These are phyloP conservation scores for Allomyces arbusculus DNA, from an alignment of 192 early-diverging fungal genomes.

Conservation along the genomic window DNA sequence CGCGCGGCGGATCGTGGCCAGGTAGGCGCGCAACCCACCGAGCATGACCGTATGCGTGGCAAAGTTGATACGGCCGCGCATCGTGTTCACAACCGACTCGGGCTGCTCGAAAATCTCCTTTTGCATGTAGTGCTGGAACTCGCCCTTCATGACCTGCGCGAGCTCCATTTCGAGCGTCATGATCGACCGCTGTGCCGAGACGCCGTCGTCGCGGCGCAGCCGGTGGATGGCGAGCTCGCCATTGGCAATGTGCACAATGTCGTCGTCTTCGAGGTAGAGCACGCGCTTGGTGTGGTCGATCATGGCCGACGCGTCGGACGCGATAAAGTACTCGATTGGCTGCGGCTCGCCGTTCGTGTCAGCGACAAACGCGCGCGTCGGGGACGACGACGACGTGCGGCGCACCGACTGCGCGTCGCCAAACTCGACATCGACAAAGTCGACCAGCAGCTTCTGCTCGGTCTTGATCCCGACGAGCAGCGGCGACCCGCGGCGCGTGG, in stretches of 20 bases:
- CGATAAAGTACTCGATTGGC: constrained; percentile 96
- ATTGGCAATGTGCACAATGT: constrained; percentile 84
- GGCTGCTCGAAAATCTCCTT: constrained; percentile 99
- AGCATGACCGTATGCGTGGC: constrained; percentile 72
- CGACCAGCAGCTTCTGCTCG: constrained; percentile 86
- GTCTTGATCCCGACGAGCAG: constrained; percentile 96
- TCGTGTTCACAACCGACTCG: constrained; percentile 97
- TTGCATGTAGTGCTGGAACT: constrained; percentile 96
- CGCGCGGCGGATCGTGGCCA: constrained; percentile 81
- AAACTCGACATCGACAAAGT: constrained; percentile 97
- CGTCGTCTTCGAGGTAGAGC: constrained; percentile 93
- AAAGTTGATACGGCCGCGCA: constrained; percentile 98
- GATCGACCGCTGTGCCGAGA: constrained; percentile 81
- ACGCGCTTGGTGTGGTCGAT: constrained; percentile 98
- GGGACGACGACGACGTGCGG: constrained; percentile 49
- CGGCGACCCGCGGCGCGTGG: constrained; percentile 91
- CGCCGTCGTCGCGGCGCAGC: constrained; percentile 81
- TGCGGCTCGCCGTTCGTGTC: constrained; percentile 76
- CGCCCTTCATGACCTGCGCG: constrained; percentile 95
- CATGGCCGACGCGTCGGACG: constrained; percentile 94
- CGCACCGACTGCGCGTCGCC: constrained; percentile 9
- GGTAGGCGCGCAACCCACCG: constrained; percentile 79
- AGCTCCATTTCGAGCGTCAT: constrained; percentile 97
- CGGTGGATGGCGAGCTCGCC: constrained; percentile 97
- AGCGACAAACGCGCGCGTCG: constrained; percentile 83